Base-by-base conservation (phyloP, 495 filamentous ascomycete genomes). In the Penicillium coprophilum region DNA sequence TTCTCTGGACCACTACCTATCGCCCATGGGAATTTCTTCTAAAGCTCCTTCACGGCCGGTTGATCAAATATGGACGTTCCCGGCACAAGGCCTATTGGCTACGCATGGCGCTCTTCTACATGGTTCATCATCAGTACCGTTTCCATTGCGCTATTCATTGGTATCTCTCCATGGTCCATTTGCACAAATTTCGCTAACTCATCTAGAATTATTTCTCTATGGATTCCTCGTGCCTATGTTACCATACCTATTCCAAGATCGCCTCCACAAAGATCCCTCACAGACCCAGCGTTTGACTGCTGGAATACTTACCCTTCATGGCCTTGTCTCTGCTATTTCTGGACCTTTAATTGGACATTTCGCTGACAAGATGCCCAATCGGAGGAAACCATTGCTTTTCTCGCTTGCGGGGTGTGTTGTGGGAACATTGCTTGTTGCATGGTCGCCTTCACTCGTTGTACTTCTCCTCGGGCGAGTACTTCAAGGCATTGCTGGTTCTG, bases 161-260 rank as follows among this genome's bases (percentile, higher is more conserved):
- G 45, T 46, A 38, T 38, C 34, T 38, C 34, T n/a, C 6, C 34
- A 15, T 38, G 13, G 1, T 38, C 12, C 5, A 11, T 38, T 6
- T 30, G 27, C 9, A 2, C 5, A 3, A 9, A 1, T 6, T 28
- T 17, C 24, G 2, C 23, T 30, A 24, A 19, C 24, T 43, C 19
- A 7, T 27, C 15, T 31, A 64, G 61, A 65, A 55, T 56, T 54
- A 2, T 60, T 69, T 11, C 66, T 69, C 23, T 69, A 62, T 43
- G 59, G 60, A 13, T 69, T 62, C 40, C 23, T 66, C 11, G 63
- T 66, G 15, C 66, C 66, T 6, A 64, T 69, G n/a, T 50, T 69
- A 10, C 58, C 51, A 19, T 59, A 64, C 43, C 63, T 69, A 56
- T 56, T 69, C 11, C 63, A 69, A 49, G 50, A 46, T 13, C 66